phyloP scores from a whole-genome alignment of 139 green algal genomes.

The Eudorina sp. region DNA sequence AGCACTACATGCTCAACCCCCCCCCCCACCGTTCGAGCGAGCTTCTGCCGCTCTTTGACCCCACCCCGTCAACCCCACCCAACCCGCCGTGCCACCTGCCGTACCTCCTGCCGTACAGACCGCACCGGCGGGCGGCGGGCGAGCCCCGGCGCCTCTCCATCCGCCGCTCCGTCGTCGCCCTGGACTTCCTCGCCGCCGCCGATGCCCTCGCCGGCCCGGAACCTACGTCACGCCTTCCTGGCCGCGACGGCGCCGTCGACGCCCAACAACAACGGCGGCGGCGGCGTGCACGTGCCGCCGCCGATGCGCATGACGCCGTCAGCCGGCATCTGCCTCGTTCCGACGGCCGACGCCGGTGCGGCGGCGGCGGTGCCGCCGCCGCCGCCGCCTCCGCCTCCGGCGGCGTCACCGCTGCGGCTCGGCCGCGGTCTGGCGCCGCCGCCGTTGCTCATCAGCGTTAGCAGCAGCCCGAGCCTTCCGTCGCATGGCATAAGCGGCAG shows the following conservation, averaged over 20 bases:
- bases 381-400: not conserved
- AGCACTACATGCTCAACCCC: no score
- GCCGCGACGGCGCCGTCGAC: not conserved
- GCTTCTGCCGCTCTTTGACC: no score
- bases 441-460: not conserved
- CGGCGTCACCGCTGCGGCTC: not conserved
- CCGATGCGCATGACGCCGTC: not conserved
- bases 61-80: no score
- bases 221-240: not conserved
- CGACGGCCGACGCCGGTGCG: not conserved
- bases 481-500: not conserved
- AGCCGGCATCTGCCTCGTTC: not conserved
- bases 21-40: no score
- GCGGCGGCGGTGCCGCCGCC: not conserved
- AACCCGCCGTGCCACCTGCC: no score
- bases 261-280: not conserved
- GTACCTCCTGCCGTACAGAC: no score
- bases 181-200: not conserved
- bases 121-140: no score
- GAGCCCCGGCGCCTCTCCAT: no score
- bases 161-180: no score
- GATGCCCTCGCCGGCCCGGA: not conserved
- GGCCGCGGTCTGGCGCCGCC: not conserved
- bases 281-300: not conserved
- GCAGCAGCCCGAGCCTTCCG: not conserved